phyloP scores from a whole-genome alignment of 2,329 filamentous ascomycete genomes.

The Penicillium griseofulvum region DNA sequence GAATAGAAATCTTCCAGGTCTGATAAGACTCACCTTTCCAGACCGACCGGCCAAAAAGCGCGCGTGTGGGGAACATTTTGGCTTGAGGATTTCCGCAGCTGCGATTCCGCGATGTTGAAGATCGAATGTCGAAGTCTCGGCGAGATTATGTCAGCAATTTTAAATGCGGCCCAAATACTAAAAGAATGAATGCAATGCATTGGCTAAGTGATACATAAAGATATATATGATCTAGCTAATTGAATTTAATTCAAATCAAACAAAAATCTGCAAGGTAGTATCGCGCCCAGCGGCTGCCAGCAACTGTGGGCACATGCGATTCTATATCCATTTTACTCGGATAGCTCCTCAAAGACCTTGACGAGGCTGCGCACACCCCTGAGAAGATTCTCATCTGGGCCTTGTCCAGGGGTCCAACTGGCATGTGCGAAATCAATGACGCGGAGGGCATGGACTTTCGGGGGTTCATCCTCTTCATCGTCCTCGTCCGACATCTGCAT shows the following conservation, averaged over 20 bases:
- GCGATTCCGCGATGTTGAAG: conserved; percentile 19
- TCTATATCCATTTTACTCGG: conserved; percentile 20
- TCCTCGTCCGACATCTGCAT: conserved; percentile 49
- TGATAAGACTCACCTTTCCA: conserved; percentile 70
- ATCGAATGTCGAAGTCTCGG: conserved; percentile 8
- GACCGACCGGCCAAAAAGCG: conserved; percentile 70
- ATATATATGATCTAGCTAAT: neutral
- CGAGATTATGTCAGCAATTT: conserved; percentile 12
- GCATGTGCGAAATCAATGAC: conserved; percentile 98
- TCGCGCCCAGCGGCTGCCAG: conserved; percentile 24
- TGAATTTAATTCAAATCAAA: neutral
- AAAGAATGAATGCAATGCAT: neutral
- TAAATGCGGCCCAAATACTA: neutral
- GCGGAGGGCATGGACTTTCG: conserved; percentile 74
- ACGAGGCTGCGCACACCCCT: conserved; percentile 69
- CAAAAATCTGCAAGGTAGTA: neutral
- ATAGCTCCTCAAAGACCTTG: conserved; percentile 68
- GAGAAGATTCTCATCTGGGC: conserved; percentile 81
- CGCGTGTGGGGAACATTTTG: conserved; percentile 67
- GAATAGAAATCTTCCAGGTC: no score
- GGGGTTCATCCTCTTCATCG: conserved; percentile 56
- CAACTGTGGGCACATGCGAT: conserved; percentile 19
- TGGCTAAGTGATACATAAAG: neutral
- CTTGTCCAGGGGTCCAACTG: conserved; percentile 73
- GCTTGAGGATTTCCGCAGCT: conserved; percentile 13